Percentiles rank a stretch among this genome's conserved stretches.
phyloP scores from a whole-genome alignment of 176 grass and related monocot species.

The Eragrostis nindensis region DNA sequence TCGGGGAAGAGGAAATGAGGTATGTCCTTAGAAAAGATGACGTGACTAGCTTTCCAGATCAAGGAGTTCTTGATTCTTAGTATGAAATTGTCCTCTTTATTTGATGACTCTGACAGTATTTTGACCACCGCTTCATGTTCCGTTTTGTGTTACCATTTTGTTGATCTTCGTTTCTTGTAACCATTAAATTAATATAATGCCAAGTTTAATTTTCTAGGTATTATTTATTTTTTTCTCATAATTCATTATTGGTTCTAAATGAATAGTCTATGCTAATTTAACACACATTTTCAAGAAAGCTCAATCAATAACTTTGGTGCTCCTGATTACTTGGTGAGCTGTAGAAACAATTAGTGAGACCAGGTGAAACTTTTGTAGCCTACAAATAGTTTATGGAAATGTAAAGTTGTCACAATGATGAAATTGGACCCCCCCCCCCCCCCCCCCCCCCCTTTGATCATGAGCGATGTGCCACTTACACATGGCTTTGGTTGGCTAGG shows the following conservation, averaged over 20 bases:
- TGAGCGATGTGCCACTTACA: not conserved
- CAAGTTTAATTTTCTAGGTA: not conserved
- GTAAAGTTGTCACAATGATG: not conserved
- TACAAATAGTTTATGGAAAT: not conserved
- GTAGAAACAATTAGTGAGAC: not conserved
- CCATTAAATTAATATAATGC: not conserved
- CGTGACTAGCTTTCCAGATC: conserved; percentile 18
- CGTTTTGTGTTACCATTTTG: not conserved
- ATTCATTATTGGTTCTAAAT: not conserved
- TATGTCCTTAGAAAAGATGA: conserved; percentile 32
- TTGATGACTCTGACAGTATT: conserved; percentile 3
- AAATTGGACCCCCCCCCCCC: conserved; percentile 17
- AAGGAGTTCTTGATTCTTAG: conserved; percentile 6
- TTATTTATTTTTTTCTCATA: not conserved
- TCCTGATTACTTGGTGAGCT: not conserved
- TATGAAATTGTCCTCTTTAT: conserved; percentile 5
- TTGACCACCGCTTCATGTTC: not conserved
- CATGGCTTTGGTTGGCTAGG: not conserved
- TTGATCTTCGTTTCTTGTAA: not conserved
- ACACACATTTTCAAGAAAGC: conserved; percentile 2
- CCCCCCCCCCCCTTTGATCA: not conserved
- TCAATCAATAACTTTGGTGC: not conserved
- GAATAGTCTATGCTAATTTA: conserved; percentile 2
- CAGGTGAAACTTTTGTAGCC: not conserved
- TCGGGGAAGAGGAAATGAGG: conserved; percentile 73